Evolutionary conservation across 768 basidiomycete genomes (phyloP).

Genomic region (Galerina sulciceps): DNA sequence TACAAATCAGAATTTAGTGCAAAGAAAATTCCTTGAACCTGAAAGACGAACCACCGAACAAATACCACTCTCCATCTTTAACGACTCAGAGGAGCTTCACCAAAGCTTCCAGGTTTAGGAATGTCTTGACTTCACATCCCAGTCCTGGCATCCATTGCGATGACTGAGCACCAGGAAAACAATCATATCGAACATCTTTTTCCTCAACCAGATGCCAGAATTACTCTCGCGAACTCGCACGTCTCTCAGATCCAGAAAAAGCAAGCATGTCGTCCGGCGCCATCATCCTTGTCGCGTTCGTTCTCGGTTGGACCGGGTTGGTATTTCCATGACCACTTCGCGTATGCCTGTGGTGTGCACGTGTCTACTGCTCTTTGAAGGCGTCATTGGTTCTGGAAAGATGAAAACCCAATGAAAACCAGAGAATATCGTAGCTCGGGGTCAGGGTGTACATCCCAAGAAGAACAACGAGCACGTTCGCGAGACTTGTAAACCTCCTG

Average conservation of each 20-base stretch:
- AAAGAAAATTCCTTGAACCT: neutral
- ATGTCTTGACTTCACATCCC: constrained; percentile 43
- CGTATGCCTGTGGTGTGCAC: constrained; percentile 38
- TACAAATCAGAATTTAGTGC: neutral
- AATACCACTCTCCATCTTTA: constrained; percentile 71
- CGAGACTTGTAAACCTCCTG: too few species aligned
- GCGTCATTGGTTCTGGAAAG: neutral
- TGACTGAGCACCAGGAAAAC: constrained; percentile 56
- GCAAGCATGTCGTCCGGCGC: constrained; percentile 45
- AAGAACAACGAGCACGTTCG: neutral
- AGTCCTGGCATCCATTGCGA: constrained; percentile 58
- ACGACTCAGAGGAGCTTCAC: constrained; percentile 64
- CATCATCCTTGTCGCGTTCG: constrained; percentile 38
- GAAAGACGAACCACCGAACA: constrained; percentile 57
- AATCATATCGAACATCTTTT: constrained; percentile 46
- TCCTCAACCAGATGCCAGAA: constrained; percentile 68
- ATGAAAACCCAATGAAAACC: too few species aligned
- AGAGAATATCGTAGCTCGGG: neutral
- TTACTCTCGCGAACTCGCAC: constrained; percentile 65
- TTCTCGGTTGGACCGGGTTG: too few species aligned
- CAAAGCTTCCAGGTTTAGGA: constrained; percentile 45
- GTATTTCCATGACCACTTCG: constrained; percentile 43
- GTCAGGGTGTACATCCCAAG: neutral
- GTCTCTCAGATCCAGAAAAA: constrained; percentile 64
- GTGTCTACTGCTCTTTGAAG: neutral